Percentiles rank a stretch among this genome's conserved stretches.
Evolutionary conservation across 1,139 yeast species (phyloP).

Genomic region (Pichia norvegensis): DNA sequence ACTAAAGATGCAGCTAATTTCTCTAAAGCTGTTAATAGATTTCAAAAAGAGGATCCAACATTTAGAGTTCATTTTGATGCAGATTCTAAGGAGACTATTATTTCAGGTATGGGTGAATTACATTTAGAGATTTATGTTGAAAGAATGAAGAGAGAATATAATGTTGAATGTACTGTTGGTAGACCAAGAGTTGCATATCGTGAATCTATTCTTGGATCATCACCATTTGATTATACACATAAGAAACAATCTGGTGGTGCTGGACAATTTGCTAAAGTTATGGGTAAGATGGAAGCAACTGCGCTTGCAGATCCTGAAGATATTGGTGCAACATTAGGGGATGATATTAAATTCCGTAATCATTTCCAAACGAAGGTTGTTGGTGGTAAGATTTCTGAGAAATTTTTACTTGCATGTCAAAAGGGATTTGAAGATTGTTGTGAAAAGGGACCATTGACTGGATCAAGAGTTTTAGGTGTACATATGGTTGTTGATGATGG

Average conservation of each 20-base stretch:
- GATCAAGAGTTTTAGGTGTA: conserved; percentile 88
- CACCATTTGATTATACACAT: conserved; percentile 89
- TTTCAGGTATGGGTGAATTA: conserved; percentile 98
- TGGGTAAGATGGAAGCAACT: conserved; percentile 58
- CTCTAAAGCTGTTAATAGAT: conserved; percentile 92
- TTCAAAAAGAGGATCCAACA: conserved; percentile 98
- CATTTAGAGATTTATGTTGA: conserved; percentile 96
- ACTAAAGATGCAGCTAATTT: conserved; percentile 82
- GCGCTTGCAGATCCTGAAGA: conserved; percentile 47
- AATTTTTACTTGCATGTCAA: conserved; percentile 87
- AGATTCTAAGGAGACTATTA: conserved; percentile 92
- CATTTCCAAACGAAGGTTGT: conserved; percentile 79
- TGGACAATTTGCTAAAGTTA: conserved; percentile 96
- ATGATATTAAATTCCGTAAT: conserved; percentile 35
- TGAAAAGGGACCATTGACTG: conserved; percentile 94
- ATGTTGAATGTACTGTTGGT: conserved; percentile 92
- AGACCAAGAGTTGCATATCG: conserved; percentile 97
- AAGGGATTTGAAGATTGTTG: conserved; percentile 94
- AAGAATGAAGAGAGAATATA: conserved; percentile 95
- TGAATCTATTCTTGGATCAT: conserved; percentile 71
- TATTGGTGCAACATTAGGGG: conserved; percentile 23
- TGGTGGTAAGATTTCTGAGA: conserved; percentile 96
- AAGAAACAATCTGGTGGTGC: conserved; percentile 99
- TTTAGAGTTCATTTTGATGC: conserved; percentile 85
- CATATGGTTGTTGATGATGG: conserved; percentile 95